These are phyloP conservation scores for Zasmidium angulare DNA, from an alignment of 2,329 filamentous ascomycete genomes.

Conservation along the genomic window DNA sequence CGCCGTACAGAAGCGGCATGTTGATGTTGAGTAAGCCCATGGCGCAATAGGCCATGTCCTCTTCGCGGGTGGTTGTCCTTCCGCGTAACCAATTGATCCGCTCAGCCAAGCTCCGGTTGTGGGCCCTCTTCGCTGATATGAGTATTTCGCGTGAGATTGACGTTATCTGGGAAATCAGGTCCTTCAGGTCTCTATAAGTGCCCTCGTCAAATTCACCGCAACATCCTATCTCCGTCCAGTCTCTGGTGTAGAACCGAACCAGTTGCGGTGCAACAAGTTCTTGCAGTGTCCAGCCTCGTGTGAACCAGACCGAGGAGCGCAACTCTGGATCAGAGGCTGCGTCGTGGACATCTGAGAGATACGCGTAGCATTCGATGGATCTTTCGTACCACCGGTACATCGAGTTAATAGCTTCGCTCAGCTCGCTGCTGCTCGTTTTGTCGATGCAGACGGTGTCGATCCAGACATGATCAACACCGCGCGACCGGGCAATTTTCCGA, in stretches of 20 bases:
- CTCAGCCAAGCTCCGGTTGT: not conserved
- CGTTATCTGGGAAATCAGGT: not conserved
- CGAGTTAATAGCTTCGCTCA: slow-evolving; percentile 19
- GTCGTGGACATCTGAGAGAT: slow-evolving; percentile 9
- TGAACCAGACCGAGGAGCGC: not conserved
- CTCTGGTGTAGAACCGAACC: not conserved
- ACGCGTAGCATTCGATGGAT: slow-evolving; percentile 18
- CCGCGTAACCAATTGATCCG: slow-evolving; percentile 13
- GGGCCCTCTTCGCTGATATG: too few relatives aligned
- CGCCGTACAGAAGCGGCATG: slow-evolving; percentile 47
- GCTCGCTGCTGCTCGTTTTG: slow-evolving; percentile 18
- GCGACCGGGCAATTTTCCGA: slow-evolving; percentile 1
- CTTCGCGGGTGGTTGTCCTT: slow-evolving; percentile 22
- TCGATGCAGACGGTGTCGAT: slow-evolving; percentile 25
- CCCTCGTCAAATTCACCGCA: not conserved
- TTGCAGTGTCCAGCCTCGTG: slow-evolving; percentile 6
- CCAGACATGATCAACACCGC: slow-evolving; percentile 8
- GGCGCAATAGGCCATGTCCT: slow-evolving; percentile 48
- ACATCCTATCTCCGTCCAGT: not conserved
- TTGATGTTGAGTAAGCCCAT: slow-evolving; percentile 46
- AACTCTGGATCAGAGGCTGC: not conserved
- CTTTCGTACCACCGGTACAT: slow-evolving; percentile 22
- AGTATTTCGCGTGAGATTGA: not conserved
- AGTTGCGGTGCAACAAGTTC: not conserved
- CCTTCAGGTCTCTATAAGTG: not conserved